Base-by-base conservation (phyloP, 306 rosid genomes). In the Hippophae rhamnoides region DNA sequence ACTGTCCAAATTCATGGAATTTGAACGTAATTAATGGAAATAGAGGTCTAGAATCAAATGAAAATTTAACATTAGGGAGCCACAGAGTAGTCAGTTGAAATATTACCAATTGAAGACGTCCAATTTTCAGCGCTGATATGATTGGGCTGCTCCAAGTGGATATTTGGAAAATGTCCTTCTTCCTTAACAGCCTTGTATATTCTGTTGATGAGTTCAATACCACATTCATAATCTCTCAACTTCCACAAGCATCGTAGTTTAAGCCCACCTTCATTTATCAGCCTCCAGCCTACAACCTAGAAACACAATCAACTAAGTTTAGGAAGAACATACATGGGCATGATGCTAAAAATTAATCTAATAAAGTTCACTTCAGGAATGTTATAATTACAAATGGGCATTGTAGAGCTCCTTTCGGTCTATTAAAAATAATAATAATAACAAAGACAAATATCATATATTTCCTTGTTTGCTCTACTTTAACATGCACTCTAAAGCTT, bases 171-270 rank as follows among this genome's bases (percentile, higher is more conserved):
- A 74, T 90, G 95, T 47, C 83, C 87, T 14, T 73, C 67, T 45
- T 69, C 63, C 47, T 78, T 89, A 8, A 61, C 77, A 76, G 79
- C 98, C 46, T 81, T 65, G 48, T 23, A 78, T 67, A 90, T 80
- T 67, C 94, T 87, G 60, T 87, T 83, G 46, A 87, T 73, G 62
- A 90, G 85, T 57, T 90, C 92, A 40, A 87, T 84, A 61, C 95
- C 85, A 27, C 86, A 61, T 76, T 80, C 63, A 54, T 76, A 87
- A 69, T 83, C 96, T 77, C 84, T 85, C 86, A 90, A 66, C 56
- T 90, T 90, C 98, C 96, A 90, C 79, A 90, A 58, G 67, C 98
- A 87, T 62, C 73, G 89, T 43, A 90, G 88, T 62, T 85, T 90
- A 13, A 79, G 60, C 7, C 31, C 75, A 25, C 77, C 84, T 52